phyloP scores from a whole-genome alignment of 2,329 filamentous ascomycete species.

The Colletotrichum sp. region DNA sequence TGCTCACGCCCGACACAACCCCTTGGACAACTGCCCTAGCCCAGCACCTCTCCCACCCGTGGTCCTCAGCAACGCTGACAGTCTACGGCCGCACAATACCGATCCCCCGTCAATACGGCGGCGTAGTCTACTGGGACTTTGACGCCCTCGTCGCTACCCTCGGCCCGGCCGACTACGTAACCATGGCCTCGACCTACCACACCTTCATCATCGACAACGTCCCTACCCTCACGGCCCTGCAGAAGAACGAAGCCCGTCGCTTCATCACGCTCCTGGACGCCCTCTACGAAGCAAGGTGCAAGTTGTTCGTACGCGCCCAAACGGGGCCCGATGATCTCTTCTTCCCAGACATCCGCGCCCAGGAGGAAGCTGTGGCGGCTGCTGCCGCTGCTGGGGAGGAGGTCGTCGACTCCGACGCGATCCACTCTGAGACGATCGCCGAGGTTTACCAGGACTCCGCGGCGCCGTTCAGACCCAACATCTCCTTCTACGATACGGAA shows the following conservation, averaged over 20 bases:
- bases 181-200: conserved; percentile 79
- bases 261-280: conserved; percentile 84
- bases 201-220: conserved; percentile 77
- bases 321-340: conserved; percentile 76
- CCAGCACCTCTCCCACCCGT: conserved; percentile 28
- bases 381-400: not conserved
- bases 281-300: conserved; percentile 81
- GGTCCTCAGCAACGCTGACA: conserved; percentile 47
- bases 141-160: conserved; percentile 69
- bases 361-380: not conserved
- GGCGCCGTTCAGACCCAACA: conserved; percentile 79
- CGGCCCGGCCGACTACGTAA: conserved; percentile 83
- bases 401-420: conserved; percentile 38
- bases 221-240: conserved; percentile 67
- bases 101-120: conserved; percentile 62
- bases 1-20: conserved; percentile 2
- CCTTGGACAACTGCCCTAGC: not conserved
- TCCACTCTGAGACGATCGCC: conserved; percentile 48
- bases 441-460: conserved; percentile 82
- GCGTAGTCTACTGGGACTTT: conserved; percentile 71
- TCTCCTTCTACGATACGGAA: conserved; percentile 66
- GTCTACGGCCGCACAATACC: conserved; percentile 69
- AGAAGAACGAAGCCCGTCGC: conserved; percentile 81
- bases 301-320: conserved; percentile 71
- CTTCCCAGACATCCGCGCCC: conserved; percentile 64